phyloP scores from a whole-genome alignment of 2,329 filamentous ascomycete species.

The Tolypocladium pustulatum region DNA sequence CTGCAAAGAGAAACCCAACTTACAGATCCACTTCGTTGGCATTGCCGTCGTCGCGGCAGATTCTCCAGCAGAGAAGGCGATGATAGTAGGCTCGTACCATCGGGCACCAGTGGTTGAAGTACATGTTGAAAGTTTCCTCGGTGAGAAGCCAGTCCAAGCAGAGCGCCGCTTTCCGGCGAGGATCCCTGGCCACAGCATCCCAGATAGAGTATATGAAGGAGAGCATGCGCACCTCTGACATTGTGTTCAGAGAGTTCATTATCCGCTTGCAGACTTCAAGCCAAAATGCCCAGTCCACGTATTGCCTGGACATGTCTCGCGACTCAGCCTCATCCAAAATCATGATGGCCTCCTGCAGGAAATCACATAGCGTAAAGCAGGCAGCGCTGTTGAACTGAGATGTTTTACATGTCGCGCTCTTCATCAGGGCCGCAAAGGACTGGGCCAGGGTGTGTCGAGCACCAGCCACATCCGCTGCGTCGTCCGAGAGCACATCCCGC shows the following conservation, averaged over 20 bases:
- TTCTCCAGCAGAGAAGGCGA: conserved; percentile 79
- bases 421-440: conserved; percentile 63
- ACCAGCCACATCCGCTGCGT: conserved; percentile 23
- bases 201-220: conserved; percentile 74
- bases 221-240: conserved; percentile 78
- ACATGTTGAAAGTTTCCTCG: conserved; percentile 63
- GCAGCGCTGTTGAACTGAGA: conserved; percentile 74
- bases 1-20: conserved; percentile 24
- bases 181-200: conserved; percentile 58
- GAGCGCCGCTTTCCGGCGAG: conserved; percentile 55
- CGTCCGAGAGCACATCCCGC: conserved; percentile 60
- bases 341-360: conserved; percentile 69
- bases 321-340: conserved; percentile 44
- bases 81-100: conserved; percentile 94
- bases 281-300: conserved; percentile 79
- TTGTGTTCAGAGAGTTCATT: conserved; percentile 73
- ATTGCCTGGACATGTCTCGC: conserved; percentile 24
- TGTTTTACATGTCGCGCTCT: conserved; percentile 62
- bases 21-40: conserved; percentile 56
- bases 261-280: conserved; percentile 69
- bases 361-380: conserved; percentile 85
- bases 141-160: conserved; percentile 68
- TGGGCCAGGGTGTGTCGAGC: conserved; percentile 63
- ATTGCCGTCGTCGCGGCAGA: conserved; percentile 65
- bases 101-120: conserved; percentile 91